Conservation (phyloP, 495 filamentous ascomycete genomes). For the Parathielavia hyrcaniae region DNA sequence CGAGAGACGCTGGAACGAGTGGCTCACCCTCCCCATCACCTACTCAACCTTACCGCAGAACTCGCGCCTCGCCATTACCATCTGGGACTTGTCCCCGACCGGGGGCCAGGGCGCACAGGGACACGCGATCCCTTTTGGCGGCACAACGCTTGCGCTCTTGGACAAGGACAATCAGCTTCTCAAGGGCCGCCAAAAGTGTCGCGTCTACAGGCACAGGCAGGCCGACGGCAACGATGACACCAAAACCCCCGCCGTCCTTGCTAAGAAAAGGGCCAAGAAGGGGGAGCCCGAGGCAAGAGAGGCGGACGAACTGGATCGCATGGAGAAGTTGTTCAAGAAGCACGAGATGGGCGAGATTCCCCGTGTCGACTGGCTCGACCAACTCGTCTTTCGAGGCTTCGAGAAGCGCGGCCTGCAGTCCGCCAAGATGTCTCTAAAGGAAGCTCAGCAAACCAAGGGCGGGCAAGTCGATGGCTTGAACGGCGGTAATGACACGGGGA, state of each 20-base stretch:
- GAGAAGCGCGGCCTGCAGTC: conserved; percentile 66
- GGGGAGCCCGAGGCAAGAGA: conserved; percentile 51
- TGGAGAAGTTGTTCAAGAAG: conserved; percentile 89
- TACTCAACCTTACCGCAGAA: conserved; percentile 73
- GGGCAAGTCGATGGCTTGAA: conserved; percentile 16
- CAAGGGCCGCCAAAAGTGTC: conserved; percentile 89
- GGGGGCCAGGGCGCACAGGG: conserved; percentile 56
- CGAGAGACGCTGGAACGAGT: conserved; percentile 87
- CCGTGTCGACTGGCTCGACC: conserved; percentile 89
- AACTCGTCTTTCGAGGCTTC: conserved; percentile 79
- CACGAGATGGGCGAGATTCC: conserved; percentile 96
- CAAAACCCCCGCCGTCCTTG: conserved; percentile 63
- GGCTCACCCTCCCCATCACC: conserved; percentile 78
- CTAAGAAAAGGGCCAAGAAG: conserved; percentile 43
- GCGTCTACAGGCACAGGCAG: conserved; percentile 69
- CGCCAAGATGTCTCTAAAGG: conserved; percentile 35
- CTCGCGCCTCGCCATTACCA: conserved; percentile 81
- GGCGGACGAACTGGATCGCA: conserved; percentile 68
- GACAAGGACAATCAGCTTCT: conserved; percentile 82
- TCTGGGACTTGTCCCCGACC: conserved; percentile 88
- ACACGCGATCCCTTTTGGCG: conserved; percentile 86
- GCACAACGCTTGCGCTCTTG: conserved; percentile 84
- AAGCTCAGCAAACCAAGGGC: conserved; percentile 32
- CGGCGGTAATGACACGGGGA: conserved; percentile 40
- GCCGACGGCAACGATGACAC: conserved; percentile 82